Conservation (phyloP, 176 grass and related monocot genomes). For the Phragmites australis region DNA sequence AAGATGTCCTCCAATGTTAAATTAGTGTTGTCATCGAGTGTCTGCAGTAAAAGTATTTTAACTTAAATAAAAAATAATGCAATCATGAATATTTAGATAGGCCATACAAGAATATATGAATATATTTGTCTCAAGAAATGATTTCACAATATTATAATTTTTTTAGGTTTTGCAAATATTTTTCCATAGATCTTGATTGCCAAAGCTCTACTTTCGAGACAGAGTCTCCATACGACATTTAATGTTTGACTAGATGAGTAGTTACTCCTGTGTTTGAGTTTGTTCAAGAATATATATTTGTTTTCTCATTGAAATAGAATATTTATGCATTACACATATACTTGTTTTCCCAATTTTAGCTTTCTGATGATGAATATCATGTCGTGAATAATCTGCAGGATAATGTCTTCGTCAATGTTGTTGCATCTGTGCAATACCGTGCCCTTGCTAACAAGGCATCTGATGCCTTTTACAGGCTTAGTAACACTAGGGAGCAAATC, state of each 20-base stretch:
- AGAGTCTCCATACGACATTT: no score
- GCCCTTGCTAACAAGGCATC: constrained; percentile 72
- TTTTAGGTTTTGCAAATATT: not conserved
- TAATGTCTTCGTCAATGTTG: constrained; percentile 93
- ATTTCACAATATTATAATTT: not conserved
- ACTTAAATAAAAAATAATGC: not conserved
- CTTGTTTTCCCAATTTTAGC: not conserved
- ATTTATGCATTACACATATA: not conserved
- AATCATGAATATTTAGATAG: not conserved
- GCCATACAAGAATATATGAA: not conserved
- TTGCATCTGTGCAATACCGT: constrained; percentile 85
- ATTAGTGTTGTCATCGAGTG: not conserved
- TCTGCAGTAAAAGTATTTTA: not conserved
- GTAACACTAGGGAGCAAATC: constrained; percentile 78
- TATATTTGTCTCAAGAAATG: not conserved
- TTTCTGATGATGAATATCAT: constrained; percentile 2
- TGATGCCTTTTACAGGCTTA: constrained; percentile 92
- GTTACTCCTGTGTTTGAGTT: not conserved
- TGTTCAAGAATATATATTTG: not conserved
- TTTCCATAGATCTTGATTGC: not conserved
- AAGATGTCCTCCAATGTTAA: not conserved
- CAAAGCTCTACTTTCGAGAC: not conserved
- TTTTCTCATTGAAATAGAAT: constrained; percentile 2
- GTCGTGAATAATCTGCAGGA: constrained; percentile 62
- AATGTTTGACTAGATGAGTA: not conserved